Percentiles rank a stretch among this genome's conserved stretches.
phyloP scores from a whole-genome alignment of 2,329 filamentous ascomycete genomes.

The Cladosporium austrohemisphaericum region DNA sequence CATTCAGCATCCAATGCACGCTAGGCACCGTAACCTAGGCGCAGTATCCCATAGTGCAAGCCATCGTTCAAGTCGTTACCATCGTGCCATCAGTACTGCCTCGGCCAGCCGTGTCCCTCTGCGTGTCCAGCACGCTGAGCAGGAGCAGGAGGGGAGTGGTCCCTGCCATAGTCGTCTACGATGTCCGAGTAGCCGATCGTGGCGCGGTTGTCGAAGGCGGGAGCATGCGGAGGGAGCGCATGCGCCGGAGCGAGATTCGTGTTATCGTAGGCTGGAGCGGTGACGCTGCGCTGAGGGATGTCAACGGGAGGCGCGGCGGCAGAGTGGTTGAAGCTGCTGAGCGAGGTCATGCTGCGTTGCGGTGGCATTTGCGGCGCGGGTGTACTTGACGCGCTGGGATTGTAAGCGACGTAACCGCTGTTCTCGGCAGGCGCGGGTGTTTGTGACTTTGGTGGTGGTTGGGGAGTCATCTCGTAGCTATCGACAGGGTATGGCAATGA shows the following conservation, averaged over 20 bases:
- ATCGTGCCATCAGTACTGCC: not conserved
- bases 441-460: conserved; percentile 16
- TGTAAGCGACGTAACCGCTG: conserved; percentile 33
- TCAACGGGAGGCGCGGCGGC: conserved; percentile 15
- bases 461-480: conserved; percentile 33
- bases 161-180: conserved; percentile 9
- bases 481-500: conserved; percentile 17
- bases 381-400: conserved; percentile 22
- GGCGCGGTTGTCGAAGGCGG: not conserved
- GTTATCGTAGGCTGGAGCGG: conserved; percentile 19
- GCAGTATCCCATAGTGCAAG: too few relatives aligned
- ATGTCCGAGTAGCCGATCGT: conserved; percentile 15
- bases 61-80: not conserved
- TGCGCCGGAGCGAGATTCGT: not conserved
- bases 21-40: too few relatives aligned
- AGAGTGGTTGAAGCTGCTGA: not conserved
- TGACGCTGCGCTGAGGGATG: conserved; percentile 22
- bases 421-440: conserved; percentile 15
- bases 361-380: conserved; percentile 17
- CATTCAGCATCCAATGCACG: too few relatives aligned
- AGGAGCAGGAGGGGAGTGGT: not conserved
- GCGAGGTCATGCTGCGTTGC: conserved; percentile 20
- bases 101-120: not conserved
- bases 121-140: conserved; percentile 4
- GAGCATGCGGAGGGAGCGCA: not conserved